phyloP scores from a whole-genome alignment of 2,329 filamentous ascomycete species.

The Claviceps pusilla region DNA sequence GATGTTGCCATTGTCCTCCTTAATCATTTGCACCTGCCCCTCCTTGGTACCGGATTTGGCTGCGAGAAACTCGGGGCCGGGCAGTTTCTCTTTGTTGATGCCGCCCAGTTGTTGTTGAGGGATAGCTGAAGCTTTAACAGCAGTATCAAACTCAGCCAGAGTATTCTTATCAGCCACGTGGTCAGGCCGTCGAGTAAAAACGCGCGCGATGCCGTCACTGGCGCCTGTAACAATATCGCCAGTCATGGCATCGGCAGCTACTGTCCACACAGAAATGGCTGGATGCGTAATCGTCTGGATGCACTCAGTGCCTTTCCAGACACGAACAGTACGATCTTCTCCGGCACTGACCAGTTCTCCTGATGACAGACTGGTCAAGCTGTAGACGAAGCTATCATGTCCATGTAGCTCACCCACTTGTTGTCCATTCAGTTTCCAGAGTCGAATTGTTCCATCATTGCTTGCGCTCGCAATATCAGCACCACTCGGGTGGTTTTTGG shows the following conservation, averaged over 20 bases:
- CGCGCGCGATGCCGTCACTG: slow-evolving; percentile 70
- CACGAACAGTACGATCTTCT: slow-evolving; percentile 81
- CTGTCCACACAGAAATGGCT: slow-evolving; percentile 89
- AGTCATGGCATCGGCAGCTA: slow-evolving; percentile 65
- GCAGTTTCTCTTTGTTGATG: slow-evolving; percentile 83
- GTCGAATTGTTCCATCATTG: slow-evolving; percentile 75
- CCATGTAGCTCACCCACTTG: slow-evolving; percentile 66
- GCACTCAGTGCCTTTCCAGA: slow-evolving; percentile 75
- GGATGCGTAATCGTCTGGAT: slow-evolving; percentile 94
- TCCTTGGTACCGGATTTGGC: slow-evolving; percentile 84
- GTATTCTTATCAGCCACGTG: slow-evolving; percentile 55
- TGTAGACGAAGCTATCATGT: slow-evolving; percentile 92
- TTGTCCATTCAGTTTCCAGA: slow-evolving; percentile 72
- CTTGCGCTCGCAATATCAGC: slow-evolving; percentile 91
- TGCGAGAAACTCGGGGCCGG: slow-evolving; percentile 73
- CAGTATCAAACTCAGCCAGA: slow-evolving; percentile 62
- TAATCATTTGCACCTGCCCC: slow-evolving; percentile 86
- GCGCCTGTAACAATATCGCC: slow-evolving; percentile 91
- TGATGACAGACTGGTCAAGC: slow-evolving; percentile 58
- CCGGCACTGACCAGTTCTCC: slow-evolving; percentile 84
- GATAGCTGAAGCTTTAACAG: slow-evolving; percentile 70
- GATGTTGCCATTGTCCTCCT: slow-evolving; percentile 63
- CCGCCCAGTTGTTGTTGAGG: slow-evolving; percentile 70
- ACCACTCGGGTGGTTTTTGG: slow-evolving; percentile 57
- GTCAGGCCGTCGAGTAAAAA: slow-evolving; percentile 63